Percentiles rank a stretch among this genome's conserved stretches.
These are phyloP conservation scores for Ceraceosorus guamensis DNA, from an alignment of 1,284 basidiomycete genomes.

Conservation along the genomic window DNA sequence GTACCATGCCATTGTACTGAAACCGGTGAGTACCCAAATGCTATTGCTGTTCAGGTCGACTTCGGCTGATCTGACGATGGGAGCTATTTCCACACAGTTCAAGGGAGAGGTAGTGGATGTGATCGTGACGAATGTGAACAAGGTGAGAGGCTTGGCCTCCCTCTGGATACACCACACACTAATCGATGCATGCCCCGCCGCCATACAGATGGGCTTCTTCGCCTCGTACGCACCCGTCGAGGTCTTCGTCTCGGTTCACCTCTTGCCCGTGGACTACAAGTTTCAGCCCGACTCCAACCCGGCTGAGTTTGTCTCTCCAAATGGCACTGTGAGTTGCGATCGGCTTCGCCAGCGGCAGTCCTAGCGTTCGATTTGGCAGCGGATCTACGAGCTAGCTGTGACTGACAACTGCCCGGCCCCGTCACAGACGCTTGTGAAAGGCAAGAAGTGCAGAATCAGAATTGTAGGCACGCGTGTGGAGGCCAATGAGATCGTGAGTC, in stretches of 20 bases:
- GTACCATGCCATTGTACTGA: conserved; percentile 45
- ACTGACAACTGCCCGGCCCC: not conserved
- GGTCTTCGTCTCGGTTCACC: conserved; percentile 70
- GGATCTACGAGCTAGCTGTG: not conserved
- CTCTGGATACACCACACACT: not conserved
- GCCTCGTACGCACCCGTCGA: conserved; percentile 77
- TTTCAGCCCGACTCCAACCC: conserved; percentile 47
- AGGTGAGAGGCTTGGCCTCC: conserved; percentile 57
- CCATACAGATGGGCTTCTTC: conserved; percentile 86
- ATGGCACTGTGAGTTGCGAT: conserved; percentile 10
- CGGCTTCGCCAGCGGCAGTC: not conserved
- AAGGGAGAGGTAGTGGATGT: conserved; percentile 98
- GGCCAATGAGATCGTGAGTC: conserved; percentile 72
- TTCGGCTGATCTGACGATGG: too few species aligned
- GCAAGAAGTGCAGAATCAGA: conserved; percentile 82
- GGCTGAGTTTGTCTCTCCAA: conserved; percentile 36
- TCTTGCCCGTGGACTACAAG: conserved; percentile 58
- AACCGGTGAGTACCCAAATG: conserved; percentile 26
- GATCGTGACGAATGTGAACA: conserved; percentile 89
- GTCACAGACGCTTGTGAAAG: conserved; percentile 60
- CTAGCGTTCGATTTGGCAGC: not conserved
- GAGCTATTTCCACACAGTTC: conserved; percentile 62
- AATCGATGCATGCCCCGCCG: not conserved
- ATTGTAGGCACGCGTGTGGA: conserved; percentile 95
- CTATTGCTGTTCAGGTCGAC: too few species aligned